These are phyloP conservation scores for Nicotiana attenuata DNA, from an alignment of 257 asterid species.

Conservation along the genomic window DNA sequence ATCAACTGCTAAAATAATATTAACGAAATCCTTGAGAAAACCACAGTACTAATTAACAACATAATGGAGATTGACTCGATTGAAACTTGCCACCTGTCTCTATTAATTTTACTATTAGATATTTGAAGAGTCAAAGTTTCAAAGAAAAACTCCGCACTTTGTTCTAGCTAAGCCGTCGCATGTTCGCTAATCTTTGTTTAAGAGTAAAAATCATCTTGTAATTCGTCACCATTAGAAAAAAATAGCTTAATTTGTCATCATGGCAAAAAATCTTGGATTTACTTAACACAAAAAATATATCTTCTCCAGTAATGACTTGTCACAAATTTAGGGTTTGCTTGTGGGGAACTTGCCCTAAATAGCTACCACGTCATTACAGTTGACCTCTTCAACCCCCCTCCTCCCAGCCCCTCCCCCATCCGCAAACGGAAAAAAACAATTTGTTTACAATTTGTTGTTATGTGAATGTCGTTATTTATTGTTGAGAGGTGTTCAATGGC, in stretches of 20 bases:
- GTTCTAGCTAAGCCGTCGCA: conserved; percentile 5
- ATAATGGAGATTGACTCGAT: background rate
- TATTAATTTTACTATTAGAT: background rate
- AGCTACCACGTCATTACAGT: conserved; percentile 40
- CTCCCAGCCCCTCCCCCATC: background rate
- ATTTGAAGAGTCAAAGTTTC: background rate
- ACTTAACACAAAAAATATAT: conserved; percentile 20
- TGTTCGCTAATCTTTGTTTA: conserved; percentile 2
- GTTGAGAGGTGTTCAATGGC: conserved; percentile 44
- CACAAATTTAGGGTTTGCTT: conserved; percentile 21
- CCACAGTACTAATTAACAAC: conserved; percentile 2
- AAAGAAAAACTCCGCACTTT: background rate
- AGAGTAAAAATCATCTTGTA: background rate
- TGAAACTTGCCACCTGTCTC: conserved; percentile 19
- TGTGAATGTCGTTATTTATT: conserved; percentile 21
- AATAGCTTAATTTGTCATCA: conserved; percentile 20
- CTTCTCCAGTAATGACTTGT: conserved; percentile 38
- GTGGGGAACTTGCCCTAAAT: conserved; percentile 31
- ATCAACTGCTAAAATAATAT: conserved; percentile 5
- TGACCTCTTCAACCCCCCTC: conserved; percentile 14
- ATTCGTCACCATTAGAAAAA: background rate
- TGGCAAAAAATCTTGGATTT: conserved; percentile 9
- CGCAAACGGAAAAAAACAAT: conserved; percentile 1
- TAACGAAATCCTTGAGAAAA: conserved; percentile 2
- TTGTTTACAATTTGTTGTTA: background rate